Evolutionary conservation across 192 early-diverging fungal genomes (phyloP), one percentile per base, ranked within the genome.

Genomic region (Coemansia erecta): DNA sequence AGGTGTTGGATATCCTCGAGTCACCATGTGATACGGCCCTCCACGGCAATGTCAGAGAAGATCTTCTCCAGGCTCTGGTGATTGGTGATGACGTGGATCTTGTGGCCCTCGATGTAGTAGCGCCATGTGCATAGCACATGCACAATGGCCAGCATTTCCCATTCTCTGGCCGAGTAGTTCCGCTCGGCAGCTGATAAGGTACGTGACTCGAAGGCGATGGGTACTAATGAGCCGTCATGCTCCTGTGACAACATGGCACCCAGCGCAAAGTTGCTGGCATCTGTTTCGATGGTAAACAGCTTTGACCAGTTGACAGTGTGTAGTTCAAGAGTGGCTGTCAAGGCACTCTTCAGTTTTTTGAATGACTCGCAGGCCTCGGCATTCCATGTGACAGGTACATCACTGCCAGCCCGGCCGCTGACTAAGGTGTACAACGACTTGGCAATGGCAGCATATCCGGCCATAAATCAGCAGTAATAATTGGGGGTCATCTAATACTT

Each of bases 201-300:
- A 4, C 37, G 35, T 9, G 60, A 69, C 9, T 63, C 43, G 12
- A 53, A 69, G 0, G 67, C 67, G 13, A 69, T 54, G 13, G 67
- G 67, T n/a, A 37, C 28, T 50, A 56, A 59, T 0, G 5, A 4
- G 9, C 31, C 4, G 12, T 44, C 42, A 21, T 58, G 56, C 14
- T 58, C 42, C 18, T 70, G 61, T 1, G 53, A 41, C 33, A 70
- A 46, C 1, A 58, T 50, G 10, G 51, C 61, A 8, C 68, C 68
- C 0, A 58, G 9, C 28, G 61, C 61, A 31, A 19, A 21, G 24
- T 49, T 23, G 0, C 56, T 53, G 1, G 56, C 61, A 21, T 70
- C 61, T 15, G 52, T 52, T 14, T 68, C 58, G 0, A 68, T 7
- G 3, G 42, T n/a, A 14, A 43, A 43, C 2, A 8, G 42, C n/a